Evolutionary conservation across 108 stramenopile genomes (phyloP).

Genomic region (Cyclostephanos invisitatus): DNA sequence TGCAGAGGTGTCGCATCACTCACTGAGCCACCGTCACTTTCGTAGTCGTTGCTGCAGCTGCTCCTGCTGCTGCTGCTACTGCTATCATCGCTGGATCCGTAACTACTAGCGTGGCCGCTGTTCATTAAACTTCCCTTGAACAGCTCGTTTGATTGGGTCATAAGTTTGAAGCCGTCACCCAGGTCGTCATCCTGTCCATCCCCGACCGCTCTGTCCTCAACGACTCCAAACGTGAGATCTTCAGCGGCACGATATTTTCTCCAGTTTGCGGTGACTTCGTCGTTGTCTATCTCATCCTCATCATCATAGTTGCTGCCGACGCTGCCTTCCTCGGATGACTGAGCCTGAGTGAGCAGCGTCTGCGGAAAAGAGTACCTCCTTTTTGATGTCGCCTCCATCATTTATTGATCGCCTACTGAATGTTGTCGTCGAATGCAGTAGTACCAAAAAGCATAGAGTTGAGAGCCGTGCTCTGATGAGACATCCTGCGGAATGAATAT

Average conservation of each 20-base stretch:
- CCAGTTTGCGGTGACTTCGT: not conserved
- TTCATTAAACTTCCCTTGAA: constrained; percentile 1
- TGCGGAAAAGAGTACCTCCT: not conserved
- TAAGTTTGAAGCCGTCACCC: not conserved
- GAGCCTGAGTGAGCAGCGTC: constrained; percentile 2
- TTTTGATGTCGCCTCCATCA: constrained; percentile 25
- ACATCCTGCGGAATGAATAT: not conserved
- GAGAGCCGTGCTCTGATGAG: not conserved
- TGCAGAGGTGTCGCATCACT: constrained; percentile 2
- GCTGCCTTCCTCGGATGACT: constrained; percentile 3
- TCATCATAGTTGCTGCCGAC: not conserved
- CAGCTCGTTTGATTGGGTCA: constrained; percentile 5
- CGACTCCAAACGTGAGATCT: not conserved
- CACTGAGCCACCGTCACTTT: constrained; percentile 2
- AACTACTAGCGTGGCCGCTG: not conserved
- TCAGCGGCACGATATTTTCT: not conserved
- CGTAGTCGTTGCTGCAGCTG: not conserved
- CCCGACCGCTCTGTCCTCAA: not conserved
- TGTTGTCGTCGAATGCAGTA: not conserved
- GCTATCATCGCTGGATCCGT: not conserved
- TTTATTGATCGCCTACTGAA: not conserved
- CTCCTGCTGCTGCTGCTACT: constrained; percentile 2
- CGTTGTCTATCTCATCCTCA: not conserved
- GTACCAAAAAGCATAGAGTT: not conserved
- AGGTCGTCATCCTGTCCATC: constrained; percentile 6